phyloP scores from a whole-genome alignment of 148 eudicot species.

The Vaccinium darrowii region DNA sequence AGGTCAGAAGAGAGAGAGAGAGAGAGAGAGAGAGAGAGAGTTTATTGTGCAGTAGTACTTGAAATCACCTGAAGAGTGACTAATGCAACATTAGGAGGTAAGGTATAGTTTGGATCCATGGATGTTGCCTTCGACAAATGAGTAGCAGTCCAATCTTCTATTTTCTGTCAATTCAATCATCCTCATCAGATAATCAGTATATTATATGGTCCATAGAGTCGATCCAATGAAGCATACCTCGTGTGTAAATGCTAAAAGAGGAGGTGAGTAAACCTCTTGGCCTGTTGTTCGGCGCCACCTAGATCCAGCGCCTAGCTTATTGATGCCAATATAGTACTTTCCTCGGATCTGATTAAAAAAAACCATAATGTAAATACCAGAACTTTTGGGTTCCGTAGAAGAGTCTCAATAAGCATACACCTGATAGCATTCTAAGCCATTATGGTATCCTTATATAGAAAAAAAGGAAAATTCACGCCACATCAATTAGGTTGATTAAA shows the following conservation, averaged over 20 bases:
- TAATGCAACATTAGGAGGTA: constrained; percentile 79
- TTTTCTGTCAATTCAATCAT: constrained; percentile 39
- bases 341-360: constrained; percentile 60
- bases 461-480: background rate
- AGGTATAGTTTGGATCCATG: constrained; percentile 68
- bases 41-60: background rate
- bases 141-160: constrained; percentile 59
- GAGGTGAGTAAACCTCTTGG: constrained; percentile 83
- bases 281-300: constrained; percentile 83
- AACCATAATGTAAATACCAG: background rate
- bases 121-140: constrained; percentile 40
- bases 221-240: constrained; percentile 44
- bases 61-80: constrained; percentile 79
- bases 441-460: background rate
- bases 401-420: background rate
- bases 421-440: background rate
- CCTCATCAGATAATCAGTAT: constrained; percentile 12
- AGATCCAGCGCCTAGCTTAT: constrained; percentile 67
- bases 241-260: constrained; percentile 73
- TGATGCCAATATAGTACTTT: constrained; percentile 60
- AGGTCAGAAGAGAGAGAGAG: constrained; percentile 15
- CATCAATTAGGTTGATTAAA: background rate
- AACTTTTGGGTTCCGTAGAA: background rate
- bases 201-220: background rate
- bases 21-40: background rate